Conservation (phyloP, 202 grass and related monocot genomes). For the Eragrostis tef region DNA sequence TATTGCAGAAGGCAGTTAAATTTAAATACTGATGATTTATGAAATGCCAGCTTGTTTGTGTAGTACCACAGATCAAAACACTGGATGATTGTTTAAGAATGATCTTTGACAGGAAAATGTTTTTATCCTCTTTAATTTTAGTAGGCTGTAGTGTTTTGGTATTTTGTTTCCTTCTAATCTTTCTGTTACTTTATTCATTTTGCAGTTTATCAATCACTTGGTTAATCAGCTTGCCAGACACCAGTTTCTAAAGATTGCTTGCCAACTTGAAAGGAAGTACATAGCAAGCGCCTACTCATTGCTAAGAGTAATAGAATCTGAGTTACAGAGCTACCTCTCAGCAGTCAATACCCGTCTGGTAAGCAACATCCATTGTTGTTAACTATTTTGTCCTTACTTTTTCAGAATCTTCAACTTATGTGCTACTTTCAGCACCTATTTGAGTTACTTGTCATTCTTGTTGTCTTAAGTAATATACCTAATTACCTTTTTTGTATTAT, state of each 20-base stretch:
- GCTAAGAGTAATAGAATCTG: conserved; percentile 91
- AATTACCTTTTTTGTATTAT: conserved; percentile 38
- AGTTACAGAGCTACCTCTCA: conserved; percentile 82
- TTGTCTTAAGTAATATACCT: conserved; percentile 22
- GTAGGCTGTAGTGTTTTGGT: background rate
- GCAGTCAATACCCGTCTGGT: conserved; percentile 75
- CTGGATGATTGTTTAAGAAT: conserved; percentile 27
- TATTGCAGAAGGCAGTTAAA: conserved; percentile 17
- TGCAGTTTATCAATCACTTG: conserved; percentile 97
- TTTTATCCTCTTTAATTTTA: background rate
- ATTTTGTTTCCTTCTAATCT: conserved; percentile 31
- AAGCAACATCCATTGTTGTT: conserved; percentile 42
- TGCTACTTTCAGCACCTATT: background rate
- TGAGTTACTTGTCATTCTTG: conserved; percentile 17
- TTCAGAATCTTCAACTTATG: conserved; percentile 11
- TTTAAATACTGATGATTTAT: background rate
- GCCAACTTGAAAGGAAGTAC: conserved; percentile 87
- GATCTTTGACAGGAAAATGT: background rate
- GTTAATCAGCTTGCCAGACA: conserved; percentile 95
- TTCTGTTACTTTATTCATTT: conserved; percentile 35
- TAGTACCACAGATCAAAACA: background rate
- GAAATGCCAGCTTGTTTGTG: background rate
- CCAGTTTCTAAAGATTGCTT: conserved; percentile 90
- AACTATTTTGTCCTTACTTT: conserved; percentile 1
- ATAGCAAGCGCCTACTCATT: conserved; percentile 77